phyloP scores from a whole-genome alignment of 768 basidiomycete genomes.

The Cystofilobasidium ferigula region DNA sequence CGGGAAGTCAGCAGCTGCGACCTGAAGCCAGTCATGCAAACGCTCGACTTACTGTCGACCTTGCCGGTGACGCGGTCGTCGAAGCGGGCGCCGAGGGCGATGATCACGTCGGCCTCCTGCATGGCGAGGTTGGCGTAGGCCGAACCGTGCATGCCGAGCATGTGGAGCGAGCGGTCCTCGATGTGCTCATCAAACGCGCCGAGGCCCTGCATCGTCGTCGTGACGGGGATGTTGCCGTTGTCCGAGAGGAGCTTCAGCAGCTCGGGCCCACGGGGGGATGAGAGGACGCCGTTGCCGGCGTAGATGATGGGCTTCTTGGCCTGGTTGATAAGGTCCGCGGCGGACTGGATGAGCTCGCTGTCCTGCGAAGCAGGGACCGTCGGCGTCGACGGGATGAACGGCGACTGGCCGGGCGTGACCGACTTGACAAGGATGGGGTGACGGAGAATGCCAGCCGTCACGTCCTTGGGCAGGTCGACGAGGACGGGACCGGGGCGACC shows the following conservation, averaged over 20 bases:
- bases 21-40: background rate
- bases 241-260: constrained; percentile 67
- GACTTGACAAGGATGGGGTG: constrained; percentile 73
- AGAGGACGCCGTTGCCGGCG: constrained; percentile 80
- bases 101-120: constrained; percentile 94
- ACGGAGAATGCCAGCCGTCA: constrained; percentile 83
- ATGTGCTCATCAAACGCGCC: constrained; percentile 89
- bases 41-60: constrained; percentile 45
- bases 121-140: constrained; percentile 97
- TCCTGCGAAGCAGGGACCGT: constrained; percentile 52
- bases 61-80: constrained; percentile 97
- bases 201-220: constrained; percentile 89
- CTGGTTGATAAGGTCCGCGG: constrained; percentile 81
- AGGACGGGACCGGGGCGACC: constrained; percentile 95
- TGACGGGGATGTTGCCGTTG: constrained; percentile 88
- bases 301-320: constrained; percentile 85
- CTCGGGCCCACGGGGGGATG: constrained; percentile 66
- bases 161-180: constrained; percentile 67
- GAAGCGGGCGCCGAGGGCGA: constrained; percentile 90
- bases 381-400: constrained; percentile 48
- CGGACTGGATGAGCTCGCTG: constrained; percentile 58
- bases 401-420: constrained; percentile 58
- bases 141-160: constrained; percentile 98
- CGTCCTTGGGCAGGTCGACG: constrained; percentile 97
- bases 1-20: background rate